phyloP scores from a whole-genome alignment of 768 basidiomycete genomes.

The Termitomyces sp. region DNA sequence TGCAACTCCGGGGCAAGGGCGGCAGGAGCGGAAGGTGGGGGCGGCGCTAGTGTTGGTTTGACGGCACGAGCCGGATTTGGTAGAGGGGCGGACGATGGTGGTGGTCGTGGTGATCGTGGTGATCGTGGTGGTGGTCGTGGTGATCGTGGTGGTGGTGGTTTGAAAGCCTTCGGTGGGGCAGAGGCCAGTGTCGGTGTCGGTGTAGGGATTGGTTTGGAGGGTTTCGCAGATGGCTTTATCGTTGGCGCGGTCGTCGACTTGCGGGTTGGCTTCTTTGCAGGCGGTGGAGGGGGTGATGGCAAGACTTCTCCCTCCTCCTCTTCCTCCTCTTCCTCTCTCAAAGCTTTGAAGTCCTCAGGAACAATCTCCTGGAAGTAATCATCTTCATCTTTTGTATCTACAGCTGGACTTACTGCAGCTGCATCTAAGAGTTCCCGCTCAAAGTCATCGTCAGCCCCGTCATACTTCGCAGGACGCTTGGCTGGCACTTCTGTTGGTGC shows the following conservation, averaged over 20 bases:
- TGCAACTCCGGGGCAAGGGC: neutral
- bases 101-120: no score
- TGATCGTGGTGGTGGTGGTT: slow-evolving; percentile 17
- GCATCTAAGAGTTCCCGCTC: slow-evolving; percentile 20
- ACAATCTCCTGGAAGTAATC: slow-evolving; percentile 39
- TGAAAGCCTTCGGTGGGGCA: neutral
- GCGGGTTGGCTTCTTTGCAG: neutral
- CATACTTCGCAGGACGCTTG: slow-evolving; percentile 12
- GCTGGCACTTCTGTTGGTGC: slow-evolving; percentile 11
- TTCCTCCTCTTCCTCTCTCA: slow-evolving; percentile 31
- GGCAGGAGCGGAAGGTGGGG: neutral
- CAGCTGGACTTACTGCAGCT: slow-evolving; percentile 23
- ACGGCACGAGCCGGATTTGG: slow-evolving; percentile 2
- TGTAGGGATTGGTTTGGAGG: neutral
- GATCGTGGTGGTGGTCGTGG: no score
- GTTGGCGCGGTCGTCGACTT: neutral
- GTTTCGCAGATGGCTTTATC: neutral
- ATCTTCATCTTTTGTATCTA: slow-evolving; percentile 30
- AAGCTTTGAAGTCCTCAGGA: slow-evolving; percentile 19
- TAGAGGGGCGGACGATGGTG: slow-evolving; percentile 7
- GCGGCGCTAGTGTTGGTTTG: slow-evolving; percentile 3
- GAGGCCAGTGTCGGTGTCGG: neutral
- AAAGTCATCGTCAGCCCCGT: slow-evolving; percentile 21
- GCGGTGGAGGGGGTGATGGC: slow-evolving; percentile 16
- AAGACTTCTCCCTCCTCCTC: slow-evolving; percentile 27